phyloP scores from a whole-genome alignment of 2,329 filamentous ascomycete species.

The Byssochlamys sp. region DNA sequence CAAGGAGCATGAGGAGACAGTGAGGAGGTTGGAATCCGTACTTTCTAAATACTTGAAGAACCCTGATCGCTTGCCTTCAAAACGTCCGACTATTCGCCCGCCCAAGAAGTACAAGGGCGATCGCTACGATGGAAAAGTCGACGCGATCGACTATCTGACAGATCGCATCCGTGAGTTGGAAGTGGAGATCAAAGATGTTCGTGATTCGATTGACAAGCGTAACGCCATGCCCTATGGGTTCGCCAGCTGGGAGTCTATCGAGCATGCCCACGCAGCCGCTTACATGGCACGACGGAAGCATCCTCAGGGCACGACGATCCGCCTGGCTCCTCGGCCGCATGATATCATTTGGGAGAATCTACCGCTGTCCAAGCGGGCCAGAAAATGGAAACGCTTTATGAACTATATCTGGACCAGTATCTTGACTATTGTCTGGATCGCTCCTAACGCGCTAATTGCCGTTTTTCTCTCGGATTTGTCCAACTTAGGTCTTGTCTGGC shows the following conservation, averaged over 20 bases:
- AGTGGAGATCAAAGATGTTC: conserved; percentile 70
- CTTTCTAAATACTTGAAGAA: conserved; percentile 86
- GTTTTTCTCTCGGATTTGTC: conserved; percentile 80
- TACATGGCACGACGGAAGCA: conserved; percentile 72
- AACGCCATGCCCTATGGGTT: conserved; percentile 89
- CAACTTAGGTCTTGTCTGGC: conserved; percentile 74
- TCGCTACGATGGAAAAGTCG: conserved; percentile 62
- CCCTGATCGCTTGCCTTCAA: conserved; percentile 65
- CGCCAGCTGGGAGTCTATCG: conserved; percentile 80
- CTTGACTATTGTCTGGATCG: conserved; percentile 77
- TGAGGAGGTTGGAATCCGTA: conserved; percentile 71
- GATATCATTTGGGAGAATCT: conserved; percentile 97
- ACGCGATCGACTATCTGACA: conserved; percentile 89
- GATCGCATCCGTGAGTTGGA: conserved; percentile 75
- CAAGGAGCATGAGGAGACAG: conserved; percentile 68
- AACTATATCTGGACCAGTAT: conserved; percentile 77
- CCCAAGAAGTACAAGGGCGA: conserved; percentile 68
- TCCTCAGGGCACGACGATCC: conserved; percentile 66
- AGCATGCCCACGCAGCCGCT: conserved; percentile 78
- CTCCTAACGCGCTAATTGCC: conserved; percentile 85
- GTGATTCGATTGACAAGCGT: conserved; percentile 71
- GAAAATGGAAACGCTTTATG: conserved; percentile 63
- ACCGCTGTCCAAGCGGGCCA: conserved; percentile 56
- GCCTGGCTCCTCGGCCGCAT: conserved; percentile 72
- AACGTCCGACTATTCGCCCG: conserved; percentile 67